Conservation (phyloP, 768 basidiomycete species). For the Tylopilus subfusipes region DNA sequence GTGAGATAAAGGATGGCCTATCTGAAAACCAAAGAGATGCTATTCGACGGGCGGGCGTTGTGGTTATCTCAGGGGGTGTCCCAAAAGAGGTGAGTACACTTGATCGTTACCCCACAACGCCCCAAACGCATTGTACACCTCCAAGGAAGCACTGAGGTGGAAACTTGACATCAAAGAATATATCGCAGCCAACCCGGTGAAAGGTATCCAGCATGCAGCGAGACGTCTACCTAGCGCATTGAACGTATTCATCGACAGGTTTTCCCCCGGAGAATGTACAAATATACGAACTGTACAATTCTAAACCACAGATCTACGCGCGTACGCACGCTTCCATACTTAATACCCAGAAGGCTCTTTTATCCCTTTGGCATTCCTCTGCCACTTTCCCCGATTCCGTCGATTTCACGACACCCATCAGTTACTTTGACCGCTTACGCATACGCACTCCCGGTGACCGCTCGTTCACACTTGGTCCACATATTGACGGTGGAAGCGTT, state of each 20-base stretch:
- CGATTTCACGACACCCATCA: slow-evolving; percentile 55
- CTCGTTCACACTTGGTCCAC: slow-evolving; percentile 64
- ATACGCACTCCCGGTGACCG: slow-evolving; percentile 70
- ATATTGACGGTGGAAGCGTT: slow-evolving; percentile 50
- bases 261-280: slow-evolving; percentile 67
- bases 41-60: slow-evolving; percentile 51
- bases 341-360: slow-evolving; percentile 52
- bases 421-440: slow-evolving; percentile 73
- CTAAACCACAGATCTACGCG: slow-evolving; percentile 57
- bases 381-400: slow-evolving; percentile 40
- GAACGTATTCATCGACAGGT: slow-evolving; percentile 36
- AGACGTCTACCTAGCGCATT: background rate
- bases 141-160: slow-evolving; percentile 58
- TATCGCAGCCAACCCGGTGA: slow-evolving; percentile 49
- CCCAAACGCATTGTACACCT: background rate
- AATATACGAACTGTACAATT: slow-evolving; percentile 74
- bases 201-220: slow-evolving; percentile 37
- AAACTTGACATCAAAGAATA: slow-evolving; percentile 54
- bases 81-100: slow-evolving; percentile 42
- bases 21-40: slow-evolving; percentile 41
- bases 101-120: background rate
- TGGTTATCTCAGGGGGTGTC: slow-evolving; percentile 57
- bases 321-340: slow-evolving; percentile 63
- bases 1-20: slow-evolving; percentile 44
- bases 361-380: slow-evolving; percentile 53